Evolutionary conservation across 1,139 yeast species (phyloP), one percentile per base, ranked within the genome.

Genomic region (Pichia sp.): DNA sequence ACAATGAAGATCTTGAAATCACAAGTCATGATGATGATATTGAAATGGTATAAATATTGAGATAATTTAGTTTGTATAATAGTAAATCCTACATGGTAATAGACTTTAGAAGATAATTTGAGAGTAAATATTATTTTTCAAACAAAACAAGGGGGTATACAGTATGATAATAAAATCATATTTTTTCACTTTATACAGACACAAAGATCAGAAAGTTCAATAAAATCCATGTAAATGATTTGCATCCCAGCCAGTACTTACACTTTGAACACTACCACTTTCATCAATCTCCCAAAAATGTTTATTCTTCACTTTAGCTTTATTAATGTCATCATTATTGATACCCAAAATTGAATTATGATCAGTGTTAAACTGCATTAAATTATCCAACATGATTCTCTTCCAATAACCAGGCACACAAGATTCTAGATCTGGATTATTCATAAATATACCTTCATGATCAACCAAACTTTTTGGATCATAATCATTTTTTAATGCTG

Each of bases 361-460:
- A 6, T 44, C 48, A 30, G 34, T 57, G 11, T 36, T 36, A 10
- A 60, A 55, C 2, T 57, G 58, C 3, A 57, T 46, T 33, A 62
- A 48, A 28, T 63, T 60, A 11, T 58, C 58, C 22, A 63, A 54
- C 48, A 64, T 62, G 10, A 62, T 45, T 51, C 58, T 57, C 44
- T 61, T 61, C 56, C 65, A 56, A 46, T 58, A 63, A 10, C 59
- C 49, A 3, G 68, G 68, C 5, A 64, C 58, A 44, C 60, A 64
- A 22, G 60, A 58, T 45, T 66, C 64, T n/a, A 66, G 54, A 16
- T 60, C 60, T 36, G 64, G 63, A 50, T 66, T 66, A 51, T 60
- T 59, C 63, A 64, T 56, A 42, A 60, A 52, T 11, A 53, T 42
- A 25, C 59, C 59, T 44, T 56, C 59, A 11, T 56, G 52, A 33